phyloP scores from a whole-genome alignment of 495 filamentous ascomycete genomes.

The Penicillium psychrofluorescens region DNA sequence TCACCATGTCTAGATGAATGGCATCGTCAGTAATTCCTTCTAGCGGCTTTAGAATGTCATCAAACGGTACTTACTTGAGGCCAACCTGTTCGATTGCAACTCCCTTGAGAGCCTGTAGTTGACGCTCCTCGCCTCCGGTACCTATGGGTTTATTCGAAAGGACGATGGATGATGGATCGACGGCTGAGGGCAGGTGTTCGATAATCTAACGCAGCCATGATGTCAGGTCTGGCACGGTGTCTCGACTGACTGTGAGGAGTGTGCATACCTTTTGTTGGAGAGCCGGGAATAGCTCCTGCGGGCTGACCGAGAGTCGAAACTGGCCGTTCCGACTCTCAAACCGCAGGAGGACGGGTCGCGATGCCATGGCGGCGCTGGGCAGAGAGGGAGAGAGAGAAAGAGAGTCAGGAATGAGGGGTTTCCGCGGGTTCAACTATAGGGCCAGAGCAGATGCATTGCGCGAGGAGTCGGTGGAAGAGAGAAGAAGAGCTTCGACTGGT shows the following conservation, averaged over 20 bases:
- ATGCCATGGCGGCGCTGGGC: slow-evolving; percentile 25
- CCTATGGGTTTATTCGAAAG: slow-evolving; percentile 76
- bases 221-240: too few relatives aligned
- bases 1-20: slow-evolving; percentile 66
- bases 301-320: slow-evolving; percentile 44
- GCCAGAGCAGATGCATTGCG: too few relatives aligned
- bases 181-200: slow-evolving; percentile 58
- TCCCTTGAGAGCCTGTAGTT: slow-evolving; percentile 56
- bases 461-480: background rate
- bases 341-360: slow-evolving; percentile 40
- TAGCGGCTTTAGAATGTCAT: background rate
- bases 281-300: slow-evolving; percentile 37
- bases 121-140: slow-evolving; percentile 64
- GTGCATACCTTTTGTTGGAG: slow-evolving; percentile 34
- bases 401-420: too few relatives aligned
- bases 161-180: slow-evolving; percentile 65
- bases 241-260: too few relatives aligned
- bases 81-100: slow-evolving; percentile 64
- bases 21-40: too few relatives aligned
- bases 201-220: slow-evolving; percentile 36
- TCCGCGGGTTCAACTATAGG: too few relatives aligned
- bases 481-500: slow-evolving; percentile 1
- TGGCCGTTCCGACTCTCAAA: slow-evolving; percentile 52
- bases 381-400: background rate
- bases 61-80: slow-evolving; percentile 48